phyloP scores from a whole-genome alignment of 2,329 filamentous ascomycete species.

The Metarhizium guizhouense region DNA sequence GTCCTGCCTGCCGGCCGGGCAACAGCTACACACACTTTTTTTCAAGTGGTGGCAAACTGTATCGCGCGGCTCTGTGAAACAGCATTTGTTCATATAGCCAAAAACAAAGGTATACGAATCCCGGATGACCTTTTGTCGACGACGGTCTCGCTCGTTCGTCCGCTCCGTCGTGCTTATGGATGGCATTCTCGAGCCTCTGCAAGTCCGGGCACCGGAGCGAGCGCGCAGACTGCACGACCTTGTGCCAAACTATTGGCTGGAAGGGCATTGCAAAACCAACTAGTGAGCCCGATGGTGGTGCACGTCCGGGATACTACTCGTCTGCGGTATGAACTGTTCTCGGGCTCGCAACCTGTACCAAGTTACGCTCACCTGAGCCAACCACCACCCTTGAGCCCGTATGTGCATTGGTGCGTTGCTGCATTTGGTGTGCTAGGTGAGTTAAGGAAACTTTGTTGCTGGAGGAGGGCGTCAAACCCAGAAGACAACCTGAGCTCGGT shows the following conservation, averaged over 20 bases:
- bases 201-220: background rate
- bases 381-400: background rate
- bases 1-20: no score
- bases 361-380: background rate
- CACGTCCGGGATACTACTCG: background rate
- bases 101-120: background rate
- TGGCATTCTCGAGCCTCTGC: background rate
- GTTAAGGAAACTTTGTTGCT: no score
- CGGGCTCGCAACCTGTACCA: background rate
- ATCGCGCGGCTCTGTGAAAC: no score
- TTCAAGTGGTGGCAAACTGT: no score
- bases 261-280: background rate
- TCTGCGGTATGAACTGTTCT: background rate
- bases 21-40: no score
- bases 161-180: background rate
- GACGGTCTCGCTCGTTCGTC: background rate
- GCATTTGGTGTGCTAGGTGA: background rate
- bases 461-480: background rate
- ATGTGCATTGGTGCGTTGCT: background rate
- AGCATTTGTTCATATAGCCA: no score
- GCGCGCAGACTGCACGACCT: background rate
- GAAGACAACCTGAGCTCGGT: background rate
- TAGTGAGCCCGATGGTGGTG: background rate
- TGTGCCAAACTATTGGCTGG: background rate
- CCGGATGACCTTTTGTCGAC: no score